Evolutionary conservation across 192 early-diverging fungal species (phyloP).

Genomic region (Umbelopsis sp.): DNA sequence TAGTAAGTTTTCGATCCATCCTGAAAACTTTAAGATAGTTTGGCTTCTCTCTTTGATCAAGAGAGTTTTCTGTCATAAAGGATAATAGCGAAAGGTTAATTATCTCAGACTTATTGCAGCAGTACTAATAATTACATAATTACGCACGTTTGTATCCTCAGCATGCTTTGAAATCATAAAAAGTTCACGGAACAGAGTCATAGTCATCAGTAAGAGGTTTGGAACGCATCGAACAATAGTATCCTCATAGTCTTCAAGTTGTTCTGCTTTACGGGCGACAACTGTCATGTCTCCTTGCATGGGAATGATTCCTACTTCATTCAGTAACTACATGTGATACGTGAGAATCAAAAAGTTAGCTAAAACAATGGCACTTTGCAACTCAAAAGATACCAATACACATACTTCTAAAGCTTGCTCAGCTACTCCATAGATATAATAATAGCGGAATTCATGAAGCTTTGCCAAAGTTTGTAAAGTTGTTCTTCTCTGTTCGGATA

Average conservation of each 20-base stretch:
- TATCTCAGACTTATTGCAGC: background rate
- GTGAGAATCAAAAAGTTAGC: background rate
- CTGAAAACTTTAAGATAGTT: background rate
- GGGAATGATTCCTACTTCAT: background rate
- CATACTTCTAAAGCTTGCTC: slow-evolving; percentile 1
- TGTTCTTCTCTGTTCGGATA: background rate
- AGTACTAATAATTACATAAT: background rate
- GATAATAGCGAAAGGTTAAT: background rate
- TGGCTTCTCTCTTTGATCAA: background rate
- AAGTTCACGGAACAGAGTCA: background rate
- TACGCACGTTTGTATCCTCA: background rate
- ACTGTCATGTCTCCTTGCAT: background rate
- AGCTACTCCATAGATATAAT: slow-evolving; percentile 6
- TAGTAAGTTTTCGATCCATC: background rate
- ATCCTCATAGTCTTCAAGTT: slow-evolving; percentile 2
- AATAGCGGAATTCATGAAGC: slow-evolving; percentile 13
- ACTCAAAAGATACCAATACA: background rate
- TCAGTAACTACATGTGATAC: background rate
- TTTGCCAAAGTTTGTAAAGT: slow-evolving; percentile 2
- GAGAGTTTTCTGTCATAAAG: background rate
- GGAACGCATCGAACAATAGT: slow-evolving; percentile 12
- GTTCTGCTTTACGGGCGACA: background rate
- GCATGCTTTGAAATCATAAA: background rate
- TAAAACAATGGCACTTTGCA: background rate
- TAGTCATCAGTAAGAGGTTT: background rate